A percentile compares a stretch with the other conserved stretches of the same genome.
phyloP scores from a whole-genome alignment of 352 stramenopile genomes.

The Phytopythium mirpurense region DNA sequence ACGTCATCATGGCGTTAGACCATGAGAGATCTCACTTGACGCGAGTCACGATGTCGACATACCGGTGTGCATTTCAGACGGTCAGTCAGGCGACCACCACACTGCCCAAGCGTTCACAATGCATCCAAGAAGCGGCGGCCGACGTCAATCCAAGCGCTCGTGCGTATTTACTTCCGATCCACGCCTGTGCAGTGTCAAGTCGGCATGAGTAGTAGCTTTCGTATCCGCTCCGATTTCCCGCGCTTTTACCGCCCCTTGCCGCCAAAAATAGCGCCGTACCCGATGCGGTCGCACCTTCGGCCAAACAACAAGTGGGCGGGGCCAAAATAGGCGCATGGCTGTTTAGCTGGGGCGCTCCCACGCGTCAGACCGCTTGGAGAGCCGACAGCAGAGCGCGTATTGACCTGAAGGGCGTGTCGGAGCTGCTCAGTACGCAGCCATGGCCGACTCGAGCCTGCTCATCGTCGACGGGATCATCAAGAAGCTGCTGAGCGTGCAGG shows the following conservation, averaged over 20 bases:
- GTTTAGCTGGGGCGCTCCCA: neutral
- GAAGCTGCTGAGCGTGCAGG: slow-evolving; percentile 67
- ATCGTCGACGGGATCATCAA: slow-evolving; percentile 69
- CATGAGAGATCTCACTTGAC: too few species aligned
- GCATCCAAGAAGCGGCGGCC: too few species aligned
- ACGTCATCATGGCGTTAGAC: neutral
- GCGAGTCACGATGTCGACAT: too few species aligned
- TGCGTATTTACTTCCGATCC: too few species aligned
- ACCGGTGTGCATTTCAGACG: too few species aligned
- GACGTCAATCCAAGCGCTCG: too few species aligned
- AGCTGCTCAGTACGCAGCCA: slow-evolving; percentile 1
- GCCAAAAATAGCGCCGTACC: neutral
- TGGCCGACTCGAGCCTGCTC: slow-evolving; percentile 48
- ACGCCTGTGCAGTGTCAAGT: too few species aligned
- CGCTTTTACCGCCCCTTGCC: neutral
- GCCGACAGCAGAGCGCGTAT: neutral
- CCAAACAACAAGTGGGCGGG: neutral
- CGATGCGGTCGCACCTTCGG: too few species aligned
- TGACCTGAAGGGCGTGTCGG: neutral
- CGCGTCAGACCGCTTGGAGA: neutral
- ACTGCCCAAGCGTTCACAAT: too few species aligned
- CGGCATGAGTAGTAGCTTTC: too few species aligned
- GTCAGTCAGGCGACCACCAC: too few species aligned
- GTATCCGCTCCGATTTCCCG: too few species aligned
- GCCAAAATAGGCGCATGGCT: neutral